Base-by-base conservation (phyloP, 805 yeast genomes). In the Yarrowia hollandica region DNA sequence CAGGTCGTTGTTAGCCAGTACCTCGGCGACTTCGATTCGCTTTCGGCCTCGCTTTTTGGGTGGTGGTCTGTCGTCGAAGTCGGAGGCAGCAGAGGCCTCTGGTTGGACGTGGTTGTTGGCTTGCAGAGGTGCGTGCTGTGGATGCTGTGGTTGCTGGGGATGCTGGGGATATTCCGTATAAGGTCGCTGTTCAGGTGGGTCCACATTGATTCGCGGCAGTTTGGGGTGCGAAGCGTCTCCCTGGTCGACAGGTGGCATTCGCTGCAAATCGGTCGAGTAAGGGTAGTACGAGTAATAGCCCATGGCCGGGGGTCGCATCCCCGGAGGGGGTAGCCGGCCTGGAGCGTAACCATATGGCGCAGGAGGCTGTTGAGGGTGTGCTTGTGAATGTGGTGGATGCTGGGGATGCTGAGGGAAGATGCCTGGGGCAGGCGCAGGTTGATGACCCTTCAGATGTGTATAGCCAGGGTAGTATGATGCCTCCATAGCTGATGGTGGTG, bases 241-340 rank as follows among this genome's bases (percentile, higher is more conserved):
- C 22, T 48, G 55, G 39, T 48, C 55, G 7, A 48, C 39, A 6
- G 55, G 55, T 1, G 55, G 55, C 28, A 48, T 48, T 21, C 55
- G 39, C 30, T 48, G 55, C 39, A 48, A 16, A 15, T 48, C 55
- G 25, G 52, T 10, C 16, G 55, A 30, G 31, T 30, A 46, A 9
- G 54, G 54, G 28, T 48, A 48, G 28, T 48, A 48, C 15, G 55
- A 14, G 39, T 48, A 48, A 19, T 48, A 48, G 39, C 55, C 55
- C 39, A 31, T 31, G n/a, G 25, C 22, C 1, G 55, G 55, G 2
- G 55, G 55, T 1, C 38, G 19, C 55, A 48, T 48, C 0, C 39
- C 39, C 6, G 55, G 55, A 21, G 38, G 55, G 11, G 55, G 55
- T 11, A 48, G 12, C 2, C 38, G 38, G 3, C 55, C 39, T 6